Base-by-base conservation (phyloP, 164 flowering plant genomes). In the Akebia trifoliata region DNA sequence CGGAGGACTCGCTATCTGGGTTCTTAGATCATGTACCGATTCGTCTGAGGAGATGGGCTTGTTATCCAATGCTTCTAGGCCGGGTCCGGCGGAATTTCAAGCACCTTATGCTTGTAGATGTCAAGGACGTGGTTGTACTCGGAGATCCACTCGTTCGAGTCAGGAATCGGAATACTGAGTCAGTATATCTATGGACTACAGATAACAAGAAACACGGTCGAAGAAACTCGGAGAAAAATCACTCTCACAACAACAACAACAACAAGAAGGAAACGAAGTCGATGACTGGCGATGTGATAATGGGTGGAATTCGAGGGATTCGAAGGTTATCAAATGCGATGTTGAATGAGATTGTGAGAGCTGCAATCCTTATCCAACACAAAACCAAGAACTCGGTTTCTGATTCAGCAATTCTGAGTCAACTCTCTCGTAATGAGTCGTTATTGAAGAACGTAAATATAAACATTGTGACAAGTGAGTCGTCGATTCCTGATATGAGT, bases 51-150 rank as follows among this genome's bases (percentile, higher is more conserved):
- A 65, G 96, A 45, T 92, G 98, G 96, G 93, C 87, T 6, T 83
- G 95, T 59, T 92, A 92, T 53, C 82, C 87, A 14, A 81, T 92
- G 95, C 69, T 92, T 0, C 71, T 92, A 12, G 96, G 98, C 32
- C 82, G 93, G 21, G 62, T 92, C 6, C 63, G 90, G 29, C 72
- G 81, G 2, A 80, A 74, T 48, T 86, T 81, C 71, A 86, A 86
- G 83, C 90, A 83, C 54, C 52, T 81, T 9, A 68, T 81, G 77
- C 52, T 92, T 4, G 71, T 83, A 11, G 86, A 81, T 52, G 78
- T 67, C 5, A 81, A 75, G 43, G 71, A 69, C 15, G 42, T 63
- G 43, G 35, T 76, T n/a, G 28, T 87, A 2, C 60, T 77, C 34
- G 75, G 89, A 6, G 95, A 87, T 68, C 76, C 81, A 21, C 80